Percentiles rank a stretch among this genome's conserved stretches.
Evolutionary conservation across 2,329 filamentous ascomycete genomes (phyloP).

Genomic region (Penicillium sp.): DNA sequence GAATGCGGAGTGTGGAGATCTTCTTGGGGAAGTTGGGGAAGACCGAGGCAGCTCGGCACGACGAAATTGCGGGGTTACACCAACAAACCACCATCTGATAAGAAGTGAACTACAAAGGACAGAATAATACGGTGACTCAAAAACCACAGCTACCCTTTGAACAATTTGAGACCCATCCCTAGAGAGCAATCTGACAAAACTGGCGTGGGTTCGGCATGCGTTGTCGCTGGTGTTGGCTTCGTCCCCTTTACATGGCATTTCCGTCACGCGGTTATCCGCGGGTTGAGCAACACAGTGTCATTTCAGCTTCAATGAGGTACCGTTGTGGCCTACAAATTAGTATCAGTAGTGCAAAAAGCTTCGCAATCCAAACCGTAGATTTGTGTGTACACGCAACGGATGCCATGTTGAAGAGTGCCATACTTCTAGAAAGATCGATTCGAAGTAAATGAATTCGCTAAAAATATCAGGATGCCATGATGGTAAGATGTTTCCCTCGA

Average conservation of each 20-base stretch:
- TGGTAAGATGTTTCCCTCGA: too few species aligned
- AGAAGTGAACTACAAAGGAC: not conserved
- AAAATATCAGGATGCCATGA: slow-evolving; percentile 1
- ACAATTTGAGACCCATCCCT: not conserved
- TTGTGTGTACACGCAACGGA: not conserved
- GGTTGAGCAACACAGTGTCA: not conserved
- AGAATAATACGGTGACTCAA: not conserved
- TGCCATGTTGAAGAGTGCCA: not conserved
- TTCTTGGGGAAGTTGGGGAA: slow-evolving; percentile 3
- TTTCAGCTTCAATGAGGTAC: not conserved
- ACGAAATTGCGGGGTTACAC: slow-evolving; percentile 25
- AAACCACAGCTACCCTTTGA: too few species aligned
- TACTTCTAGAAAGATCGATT: not conserved
- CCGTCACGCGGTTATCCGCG: not conserved
- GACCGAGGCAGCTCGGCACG: slow-evolving; percentile 28
- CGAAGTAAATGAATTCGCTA: slow-evolving; percentile 1
- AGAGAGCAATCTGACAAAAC: not conserved
- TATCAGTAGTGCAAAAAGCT: not conserved
- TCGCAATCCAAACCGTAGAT: not conserved
- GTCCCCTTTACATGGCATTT: not conserved
- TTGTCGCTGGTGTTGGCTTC: not conserved
- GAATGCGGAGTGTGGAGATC: not conserved
- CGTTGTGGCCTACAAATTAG: not conserved
- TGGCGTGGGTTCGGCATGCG: not conserved
- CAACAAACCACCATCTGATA: slow-evolving; percentile 2